Percentiles rank a stretch among this genome's conserved stretches.
phyloP scores from a whole-genome alignment of 75 land plant genomes.

The Pinus taeda region DNA sequence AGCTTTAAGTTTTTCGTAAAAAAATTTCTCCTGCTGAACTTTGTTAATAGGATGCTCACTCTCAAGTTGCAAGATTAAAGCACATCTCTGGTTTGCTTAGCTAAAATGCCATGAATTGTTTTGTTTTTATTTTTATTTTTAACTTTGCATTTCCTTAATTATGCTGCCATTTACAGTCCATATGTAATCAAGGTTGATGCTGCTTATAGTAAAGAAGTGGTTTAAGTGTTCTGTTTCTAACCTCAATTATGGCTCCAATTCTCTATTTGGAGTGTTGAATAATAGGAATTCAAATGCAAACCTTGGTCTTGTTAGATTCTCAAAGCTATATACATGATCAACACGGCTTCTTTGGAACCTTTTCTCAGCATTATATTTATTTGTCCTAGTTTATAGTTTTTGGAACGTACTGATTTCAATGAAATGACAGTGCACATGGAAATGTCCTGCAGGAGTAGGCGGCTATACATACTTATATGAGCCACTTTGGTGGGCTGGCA shows the following conservation, averaged over 20 bases:
- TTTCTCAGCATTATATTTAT: not conserved
- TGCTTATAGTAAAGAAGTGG: not conserved
- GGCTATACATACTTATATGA: slow-evolving; percentile 62
- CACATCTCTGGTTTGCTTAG: not conserved
- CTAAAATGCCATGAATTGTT: not conserved
- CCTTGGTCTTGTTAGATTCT: slow-evolving; percentile 2
- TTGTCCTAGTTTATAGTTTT: not conserved
- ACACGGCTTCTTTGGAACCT: not conserved
- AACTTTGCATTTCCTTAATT: not conserved
- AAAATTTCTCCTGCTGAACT: not conserved
- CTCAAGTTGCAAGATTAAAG: not conserved
- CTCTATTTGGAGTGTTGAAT: not conserved
- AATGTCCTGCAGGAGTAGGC: slow-evolving; percentile 25
- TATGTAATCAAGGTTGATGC: not conserved
- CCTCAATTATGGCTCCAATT: not conserved
- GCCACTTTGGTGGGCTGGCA: slow-evolving; percentile 90
- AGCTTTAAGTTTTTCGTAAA: not conserved
- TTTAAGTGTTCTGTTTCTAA: not conserved
- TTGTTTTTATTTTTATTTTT: not conserved
- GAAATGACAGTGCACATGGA: not conserved
- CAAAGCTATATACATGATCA: not conserved
- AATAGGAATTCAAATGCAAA: not conserved
- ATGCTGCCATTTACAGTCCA: not conserved
- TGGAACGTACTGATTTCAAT: not conserved
- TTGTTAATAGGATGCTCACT: not conserved